Evolutionary conservation across 78 protist species (phyloP).

Genomic region (Cavenderia fasciculata): DNA sequence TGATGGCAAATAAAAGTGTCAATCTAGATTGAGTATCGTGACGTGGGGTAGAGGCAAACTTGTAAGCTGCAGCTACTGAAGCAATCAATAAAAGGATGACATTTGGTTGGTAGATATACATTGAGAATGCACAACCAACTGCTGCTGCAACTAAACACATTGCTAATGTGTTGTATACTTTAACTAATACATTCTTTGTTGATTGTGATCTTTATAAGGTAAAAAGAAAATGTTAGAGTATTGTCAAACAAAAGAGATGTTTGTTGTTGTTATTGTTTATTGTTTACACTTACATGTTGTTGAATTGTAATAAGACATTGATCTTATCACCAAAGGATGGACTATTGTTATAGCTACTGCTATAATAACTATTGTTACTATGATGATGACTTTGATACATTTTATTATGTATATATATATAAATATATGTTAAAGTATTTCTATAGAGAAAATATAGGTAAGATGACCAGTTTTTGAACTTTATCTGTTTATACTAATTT

Average conservation of each 20-base stretch:
- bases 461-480: too few relatives aligned
- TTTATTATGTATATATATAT: too few relatives aligned
- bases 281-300: not conserved
- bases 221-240: not conserved
- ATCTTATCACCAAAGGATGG: constrained; percentile 28
- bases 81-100: not conserved
- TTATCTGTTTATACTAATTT: too few relatives aligned
- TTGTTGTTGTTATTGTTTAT: not conserved
- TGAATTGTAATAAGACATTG: constrained; percentile 2
- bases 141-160: not conserved
- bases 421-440: too few relatives aligned
- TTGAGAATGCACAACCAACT: not conserved
- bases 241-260: not conserved
- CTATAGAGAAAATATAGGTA: too few relatives aligned
- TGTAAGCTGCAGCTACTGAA: not conserved
- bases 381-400: too few relatives aligned
- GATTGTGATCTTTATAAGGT: not conserved
- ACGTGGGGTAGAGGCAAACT: not conserved
- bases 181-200: constrained; percentile 20
- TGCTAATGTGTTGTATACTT: constrained; percentile 31
- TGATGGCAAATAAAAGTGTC: not conserved
- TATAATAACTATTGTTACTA: too few relatives aligned
- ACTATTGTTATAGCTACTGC: too few relatives aligned
- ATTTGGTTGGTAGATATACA: constrained; percentile 9
- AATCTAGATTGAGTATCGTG: not conserved